Evolutionary conservation across 768 basidiomycete genomes (phyloP).

Genomic region (Lactarius pseudohatsudake): DNA sequence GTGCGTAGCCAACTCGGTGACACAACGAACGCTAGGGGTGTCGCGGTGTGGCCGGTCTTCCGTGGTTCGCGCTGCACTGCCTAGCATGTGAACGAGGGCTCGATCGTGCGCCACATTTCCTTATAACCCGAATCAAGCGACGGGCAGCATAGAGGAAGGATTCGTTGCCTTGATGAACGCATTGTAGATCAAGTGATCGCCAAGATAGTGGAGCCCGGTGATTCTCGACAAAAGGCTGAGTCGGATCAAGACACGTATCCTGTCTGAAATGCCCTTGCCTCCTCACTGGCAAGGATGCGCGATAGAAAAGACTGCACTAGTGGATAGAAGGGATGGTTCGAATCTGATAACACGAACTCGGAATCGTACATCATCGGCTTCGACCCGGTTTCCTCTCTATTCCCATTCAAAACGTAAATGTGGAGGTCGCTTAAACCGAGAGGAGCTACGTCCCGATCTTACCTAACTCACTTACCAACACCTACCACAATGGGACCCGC

Average conservation of each 20-base stretch:
- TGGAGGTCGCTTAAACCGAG: neutral
- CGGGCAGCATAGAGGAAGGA: neutral
- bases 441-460: neutral
- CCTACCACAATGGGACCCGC: neutral
- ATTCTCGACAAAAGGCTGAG: neutral
- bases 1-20: neutral
- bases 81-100: neutral
- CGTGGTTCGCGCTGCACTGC: neutral
- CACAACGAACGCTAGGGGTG: neutral
- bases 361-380: too few relatives aligned
- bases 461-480: neutral
- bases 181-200: neutral
- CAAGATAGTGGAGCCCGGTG: neutral
- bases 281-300: too few relatives aligned
- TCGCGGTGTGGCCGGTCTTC: neutral
- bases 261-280: too few relatives aligned
- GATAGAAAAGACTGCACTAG: too few relatives aligned
- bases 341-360: too few relatives aligned
- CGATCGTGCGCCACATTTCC: neutral
- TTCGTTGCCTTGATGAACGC: neutral
- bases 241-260: too few relatives aligned
- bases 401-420: too few relatives aligned
- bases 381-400: too few relatives aligned
- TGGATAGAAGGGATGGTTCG: too few relatives aligned
- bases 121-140: neutral